Conservation (phyloP, 2,329 filamentous ascomycete species). For the Colletotrichum sp. region DNA sequence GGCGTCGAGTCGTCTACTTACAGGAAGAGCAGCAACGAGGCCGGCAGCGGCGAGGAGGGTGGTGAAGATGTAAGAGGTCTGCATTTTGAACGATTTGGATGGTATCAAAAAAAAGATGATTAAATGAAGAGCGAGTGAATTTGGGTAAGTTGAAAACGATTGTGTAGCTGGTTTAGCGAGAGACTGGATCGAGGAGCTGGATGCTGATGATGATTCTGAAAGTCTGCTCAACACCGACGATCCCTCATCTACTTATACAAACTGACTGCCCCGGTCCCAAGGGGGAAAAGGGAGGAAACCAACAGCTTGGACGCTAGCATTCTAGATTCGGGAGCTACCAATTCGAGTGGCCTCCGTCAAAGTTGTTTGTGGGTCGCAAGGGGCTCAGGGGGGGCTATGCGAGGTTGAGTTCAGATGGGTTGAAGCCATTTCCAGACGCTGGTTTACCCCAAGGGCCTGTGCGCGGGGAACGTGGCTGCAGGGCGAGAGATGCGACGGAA, state of each 20-base stretch:
- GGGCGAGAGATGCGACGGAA: not conserved
- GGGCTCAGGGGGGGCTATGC: not conserved
- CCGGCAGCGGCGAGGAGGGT: slow-evolving; percentile 1
- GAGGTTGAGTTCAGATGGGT: not conserved
- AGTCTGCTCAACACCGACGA: not conserved
- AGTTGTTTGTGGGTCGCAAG: not conserved
- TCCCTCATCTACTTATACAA: slow-evolving; percentile 1
- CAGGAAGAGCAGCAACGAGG: not conserved
- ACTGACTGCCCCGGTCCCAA: not conserved
- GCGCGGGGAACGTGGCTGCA: not conserved
- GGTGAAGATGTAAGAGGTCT: slow-evolving; percentile 4
- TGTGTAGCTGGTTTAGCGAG: not conserved
- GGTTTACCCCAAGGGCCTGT: not conserved
- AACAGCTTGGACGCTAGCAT: not conserved
- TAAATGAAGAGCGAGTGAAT: not conserved
- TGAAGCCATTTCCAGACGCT: not conserved
- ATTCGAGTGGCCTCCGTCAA: not conserved
- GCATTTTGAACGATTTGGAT: slow-evolving; percentile 2
- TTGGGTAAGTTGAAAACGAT: not conserved
- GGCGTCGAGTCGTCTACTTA: not conserved
- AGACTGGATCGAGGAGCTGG: slow-evolving; percentile 1
- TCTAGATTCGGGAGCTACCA: not conserved
- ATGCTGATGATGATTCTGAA: not conserved
- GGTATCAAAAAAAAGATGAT: not conserved
- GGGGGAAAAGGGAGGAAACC: not conserved